Evolutionary conservation across 306 rosid species (phyloP), one percentile per base, ranked within the genome.

Genomic region (Sophora flavescens): DNA sequence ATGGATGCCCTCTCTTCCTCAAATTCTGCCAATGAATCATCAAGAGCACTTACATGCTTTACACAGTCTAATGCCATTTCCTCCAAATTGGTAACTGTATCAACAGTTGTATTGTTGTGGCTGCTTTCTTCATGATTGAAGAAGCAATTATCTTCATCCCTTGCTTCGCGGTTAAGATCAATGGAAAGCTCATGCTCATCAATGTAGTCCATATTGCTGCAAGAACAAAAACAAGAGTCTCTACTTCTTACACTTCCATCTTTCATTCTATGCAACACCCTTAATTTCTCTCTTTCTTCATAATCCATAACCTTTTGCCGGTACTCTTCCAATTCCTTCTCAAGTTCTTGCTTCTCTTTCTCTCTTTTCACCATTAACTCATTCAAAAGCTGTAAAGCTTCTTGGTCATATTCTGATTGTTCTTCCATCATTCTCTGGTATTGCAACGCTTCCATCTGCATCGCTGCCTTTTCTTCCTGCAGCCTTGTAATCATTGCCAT

Each of bases 401-500:
- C 97, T 42, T 92, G 97, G 63, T 92, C 97, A 64, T 92, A 90
- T 78, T 92, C 97, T 1, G 97, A 80, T 81, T 92, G 97, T 81
- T 92, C 97, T 87, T 92, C 97, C 93, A 92, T 92, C 96, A 92
- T 92, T 56, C 96, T 78, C 63, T 92, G 96, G 84, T 92, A 92
- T 78, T 92, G 97, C 82, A 90, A 58, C 36, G 96, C 97, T 81
- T 92, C 96, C 97, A 92, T 92, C 84, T 90, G 93, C 96, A 88
- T 87, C 52, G 93, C 88, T 1, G 96, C 96, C 59, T 92, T 92
- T 80, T 92, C 97, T 84, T 92, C 97, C 41, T 92, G 97, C 64
- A 92, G 85, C 72, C 97, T 87, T n/a, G 97, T 92, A 54, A 90
- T 92, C 97, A 92, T 92, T 14, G 96, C 96, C 97, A 92, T 92